Evolutionary conservation across 768 basidiomycete species (phyloP), one percentile per base, ranked within the genome.

Genomic region (Boletus sp.): DNA sequence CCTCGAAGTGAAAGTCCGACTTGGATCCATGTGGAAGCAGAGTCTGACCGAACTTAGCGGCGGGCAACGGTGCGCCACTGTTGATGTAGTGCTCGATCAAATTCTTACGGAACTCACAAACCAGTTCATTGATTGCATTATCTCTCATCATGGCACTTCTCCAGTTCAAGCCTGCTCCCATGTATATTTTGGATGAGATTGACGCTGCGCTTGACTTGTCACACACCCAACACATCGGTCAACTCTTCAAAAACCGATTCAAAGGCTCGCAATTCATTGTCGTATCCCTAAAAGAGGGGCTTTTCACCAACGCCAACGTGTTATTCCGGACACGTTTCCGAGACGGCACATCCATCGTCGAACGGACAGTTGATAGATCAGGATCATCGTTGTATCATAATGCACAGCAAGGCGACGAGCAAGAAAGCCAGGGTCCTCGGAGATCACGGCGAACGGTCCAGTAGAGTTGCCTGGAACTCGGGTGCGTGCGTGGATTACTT

Each of bases 161-260:
- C n/a, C 94, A 98, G 71, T 98, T 98, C 82, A 98, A 98, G 68
- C 95, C 96, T 8, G 95, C 96, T 15, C 96, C 94, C 3, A 94
- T 98, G 93, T 98, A 98, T 73, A 99, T 99, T 69, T 83, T 99
- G 9, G 97, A 99, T 75, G 97, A 99, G 74, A 96, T 99, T 60
- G 97, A 98, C 72, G 95, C 97, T 0, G 96, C 96, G 8, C 82
- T 98, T 29, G 97, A 99, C 74, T 77, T 98, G 12, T 95, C 93
- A 30, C 94, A 96, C 64, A 96, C 93, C 2, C 94, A 98, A 66
- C 93, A 99, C 72, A 98, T 99, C 57, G 97, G 96, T 32, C 92
- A 94, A 62, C 83, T 98, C n/a, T 98, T 99, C 84, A 83, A 90
- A 41, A 96, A 89, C 47, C 85, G 97, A 17, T 99, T 99, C 83